Conservation (phyloP, 2,329 filamentous ascomycete genomes). For the Colletotrichum falcatum region DNA sequence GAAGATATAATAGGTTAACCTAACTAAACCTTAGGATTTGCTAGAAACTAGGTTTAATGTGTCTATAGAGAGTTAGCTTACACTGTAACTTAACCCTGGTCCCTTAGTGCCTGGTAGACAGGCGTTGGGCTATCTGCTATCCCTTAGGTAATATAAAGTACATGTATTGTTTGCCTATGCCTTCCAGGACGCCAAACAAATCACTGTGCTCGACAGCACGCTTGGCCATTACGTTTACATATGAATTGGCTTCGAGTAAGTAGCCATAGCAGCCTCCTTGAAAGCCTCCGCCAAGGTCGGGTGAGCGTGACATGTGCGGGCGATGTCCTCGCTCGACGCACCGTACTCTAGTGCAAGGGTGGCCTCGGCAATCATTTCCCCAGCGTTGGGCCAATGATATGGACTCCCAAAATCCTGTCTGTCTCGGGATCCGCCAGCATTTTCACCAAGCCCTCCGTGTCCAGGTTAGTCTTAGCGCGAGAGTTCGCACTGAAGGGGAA, state of each 20-base stretch:
- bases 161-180: constrained; percentile 4
- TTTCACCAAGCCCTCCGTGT: constrained; percentile 96
- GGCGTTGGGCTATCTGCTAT: constrained; percentile 24
- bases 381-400: constrained; percentile 97
- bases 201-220: not conserved
- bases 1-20: too few species aligned
- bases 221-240: constrained; percentile 69
- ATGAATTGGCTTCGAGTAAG: constrained; percentile 95
- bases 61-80: too few species aligned
- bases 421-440: constrained; percentile 97
- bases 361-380: constrained; percentile 99
- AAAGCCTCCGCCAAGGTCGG: constrained; percentile 97
- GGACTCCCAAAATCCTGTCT: constrained; percentile 92
- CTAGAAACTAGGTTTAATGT: too few species aligned
- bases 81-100: too few species aligned
- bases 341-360: constrained; percentile 97
- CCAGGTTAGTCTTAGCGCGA: constrained; percentile 97
- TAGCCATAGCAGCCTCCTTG: constrained; percentile 99
- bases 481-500: constrained; percentile 99
- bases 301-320: constrained; percentile 95
- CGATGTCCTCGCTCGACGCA: constrained; percentile 93
- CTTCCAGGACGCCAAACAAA: constrained; percentile 1
- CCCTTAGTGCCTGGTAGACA: too few species aligned
- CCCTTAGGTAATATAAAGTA: constrained; percentile 16
- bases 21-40: too few species aligned